Base-by-base conservation (phyloP, 352 stramenopile species). In the Globisporangium nodosum region DNA sequence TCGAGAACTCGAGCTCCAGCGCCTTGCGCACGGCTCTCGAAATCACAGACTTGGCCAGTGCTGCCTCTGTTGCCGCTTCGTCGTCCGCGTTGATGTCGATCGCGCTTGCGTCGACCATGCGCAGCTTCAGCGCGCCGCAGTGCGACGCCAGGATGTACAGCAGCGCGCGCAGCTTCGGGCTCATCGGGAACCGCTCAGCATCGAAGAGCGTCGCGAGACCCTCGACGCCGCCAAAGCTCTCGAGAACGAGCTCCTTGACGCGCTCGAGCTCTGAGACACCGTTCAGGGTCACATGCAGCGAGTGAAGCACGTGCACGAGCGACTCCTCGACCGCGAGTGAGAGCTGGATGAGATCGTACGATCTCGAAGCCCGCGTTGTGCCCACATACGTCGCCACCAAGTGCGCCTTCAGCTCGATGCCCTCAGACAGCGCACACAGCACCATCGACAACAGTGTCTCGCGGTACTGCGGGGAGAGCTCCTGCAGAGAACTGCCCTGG, bases 11-110 rank as follows among this genome's bases (percentile, higher is more conserved):
- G 20, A 66, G 66, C 54, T 82, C 71, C 5, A 94, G 63, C 2
- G 83, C 74, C 13, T 74, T 76, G 8, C 78, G 79, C 52, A 94
- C 62, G 3, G 76, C 78, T 20, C 74, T 77, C 5, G 85, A 78
- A 54, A 94, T 87, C 5, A 92, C 60, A 15, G 75, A 69, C 37
- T 74, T 81, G 0, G 78, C 81, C 11, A 94, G 49, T 6, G 82
- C 74, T 0, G 76, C 76, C 58, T 94, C 85, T 0, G 77, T 89
- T 15, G 85, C 80, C 5, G 65, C 76, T 52, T 94, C 85, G 20
- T 94, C 81, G 33, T 92, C 82, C 5, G 74, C 81, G 45, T 94
- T 88, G n/a, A 92, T 69, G 52, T 92, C 78, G 27, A 92, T 87
- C 43, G 70, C 54, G 45, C 53, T 76, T 4, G 60, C 64, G 42